Evolutionary conservation across 106 monocot species (phyloP).

Genomic region (Triglochin maritima): DNA sequence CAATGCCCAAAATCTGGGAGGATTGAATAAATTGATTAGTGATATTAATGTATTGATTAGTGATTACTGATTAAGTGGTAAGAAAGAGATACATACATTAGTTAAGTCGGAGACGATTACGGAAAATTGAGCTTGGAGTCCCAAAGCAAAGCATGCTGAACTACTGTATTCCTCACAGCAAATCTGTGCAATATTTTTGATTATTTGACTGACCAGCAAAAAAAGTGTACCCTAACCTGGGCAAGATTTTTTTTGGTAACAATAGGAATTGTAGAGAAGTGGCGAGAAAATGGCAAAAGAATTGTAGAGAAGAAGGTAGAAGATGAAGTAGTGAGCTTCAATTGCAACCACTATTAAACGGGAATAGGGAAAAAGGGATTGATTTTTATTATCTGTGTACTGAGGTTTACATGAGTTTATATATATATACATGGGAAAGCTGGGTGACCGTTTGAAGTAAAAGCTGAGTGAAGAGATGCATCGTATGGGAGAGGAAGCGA

Average conservation of each 20-base stretch:
- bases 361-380: too few species aligned
- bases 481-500: too few species aligned
- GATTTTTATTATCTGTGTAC: too few species aligned
- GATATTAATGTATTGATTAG: too few species aligned
- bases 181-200: conserved; percentile 12
- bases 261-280: conserved; percentile 9
- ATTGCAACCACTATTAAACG: conserved; percentile 30
- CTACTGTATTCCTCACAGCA: conserved; percentile 33
- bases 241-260: conserved; percentile 31
- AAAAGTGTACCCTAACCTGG: conserved; percentile 20
- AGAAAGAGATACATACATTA: conserved; percentile 12
- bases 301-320: conserved; percentile 12
- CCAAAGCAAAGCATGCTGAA: conserved; percentile 15
- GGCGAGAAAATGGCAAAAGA: conserved; percentile 22
- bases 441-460: too few species aligned
- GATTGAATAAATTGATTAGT: neutral
- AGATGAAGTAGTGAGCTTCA: conserved; percentile 20
- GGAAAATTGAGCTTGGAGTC: conserved; percentile 20
- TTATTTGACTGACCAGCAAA: neutral
- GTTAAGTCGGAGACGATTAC: conserved; percentile 27
- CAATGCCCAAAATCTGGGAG: conserved; percentile 29
- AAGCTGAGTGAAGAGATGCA: too few species aligned
- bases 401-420: too few species aligned
- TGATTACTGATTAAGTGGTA: too few species aligned
- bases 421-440: too few species aligned